Percentiles rank a stretch among this genome's conserved stretches.
Evolutionary conservation across 257 asterid species (phyloP).

Genomic region (Cinchona pubescens): DNA sequence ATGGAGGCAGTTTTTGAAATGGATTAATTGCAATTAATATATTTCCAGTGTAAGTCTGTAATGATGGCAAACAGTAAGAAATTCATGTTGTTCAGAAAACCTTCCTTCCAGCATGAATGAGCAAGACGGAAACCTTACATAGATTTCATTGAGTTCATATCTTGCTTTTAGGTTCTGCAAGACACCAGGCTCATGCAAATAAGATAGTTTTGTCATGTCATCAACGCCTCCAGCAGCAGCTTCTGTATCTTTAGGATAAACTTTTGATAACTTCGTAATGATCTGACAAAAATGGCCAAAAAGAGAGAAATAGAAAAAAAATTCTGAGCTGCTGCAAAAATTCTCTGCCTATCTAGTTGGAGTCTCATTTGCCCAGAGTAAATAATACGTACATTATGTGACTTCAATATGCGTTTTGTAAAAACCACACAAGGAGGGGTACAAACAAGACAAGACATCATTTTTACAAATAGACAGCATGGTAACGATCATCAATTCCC

Average conservation of each 20-base stretch:
- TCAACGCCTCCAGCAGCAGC: constrained; percentile 98
- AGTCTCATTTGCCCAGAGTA: background rate
- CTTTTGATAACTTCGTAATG: constrained; percentile 60
- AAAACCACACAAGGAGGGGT: background rate
- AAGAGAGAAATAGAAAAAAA: background rate
- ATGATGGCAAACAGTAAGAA: constrained; percentile 28
- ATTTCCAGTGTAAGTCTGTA: constrained; percentile 97
- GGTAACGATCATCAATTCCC: background rate
- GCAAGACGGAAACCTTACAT: constrained; percentile 42
- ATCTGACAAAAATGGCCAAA: constrained; percentile 41
- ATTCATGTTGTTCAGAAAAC: constrained; percentile 29
- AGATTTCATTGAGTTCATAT: constrained; percentile 96
- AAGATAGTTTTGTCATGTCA: constrained; percentile 96
- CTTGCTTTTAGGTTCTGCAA: constrained; percentile 74
- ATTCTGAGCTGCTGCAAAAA: background rate
- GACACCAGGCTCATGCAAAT: constrained; percentile 98
- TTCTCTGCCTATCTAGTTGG: background rate
- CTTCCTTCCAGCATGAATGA: constrained; percentile 9
- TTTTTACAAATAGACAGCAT: background rate
- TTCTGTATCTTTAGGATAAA: constrained; percentile 89
- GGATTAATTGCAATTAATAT: constrained; percentile 96
- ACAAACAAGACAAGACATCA: background rate
- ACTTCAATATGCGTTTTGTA: background rate
- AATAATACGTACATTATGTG: background rate
- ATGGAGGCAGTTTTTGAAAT: constrained; percentile 90